phyloP scores from a whole-genome alignment of 805 yeast species.

The Lipomyces kockii region DNA sequence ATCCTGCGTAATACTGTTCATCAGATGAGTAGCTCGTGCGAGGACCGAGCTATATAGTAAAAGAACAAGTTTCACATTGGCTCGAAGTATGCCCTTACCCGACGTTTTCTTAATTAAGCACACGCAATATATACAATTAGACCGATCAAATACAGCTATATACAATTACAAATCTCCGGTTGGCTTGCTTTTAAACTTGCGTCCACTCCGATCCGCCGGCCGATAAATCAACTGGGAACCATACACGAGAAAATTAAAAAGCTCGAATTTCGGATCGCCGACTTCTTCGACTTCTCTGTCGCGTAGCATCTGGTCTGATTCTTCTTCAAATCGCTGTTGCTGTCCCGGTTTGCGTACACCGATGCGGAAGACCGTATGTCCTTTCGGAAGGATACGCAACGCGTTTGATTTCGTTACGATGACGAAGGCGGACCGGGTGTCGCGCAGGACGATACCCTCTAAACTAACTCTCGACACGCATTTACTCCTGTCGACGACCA shows the following conservation, averaged over 20 bases:
- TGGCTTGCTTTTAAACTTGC: constrained; percentile 31
- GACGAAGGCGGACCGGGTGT: constrained; percentile 20
- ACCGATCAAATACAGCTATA: neutral
- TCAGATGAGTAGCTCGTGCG: too few species aligned
- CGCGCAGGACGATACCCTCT: constrained; percentile 27
- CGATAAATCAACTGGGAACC: constrained; percentile 34
- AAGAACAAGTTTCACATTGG: too few species aligned
- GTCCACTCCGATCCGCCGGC: constrained; percentile 33
- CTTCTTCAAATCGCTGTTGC: neutral
- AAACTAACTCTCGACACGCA: constrained; percentile 30
- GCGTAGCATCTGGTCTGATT: neutral
- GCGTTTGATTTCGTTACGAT: constrained; percentile 18
- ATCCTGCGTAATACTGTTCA: too few species aligned
- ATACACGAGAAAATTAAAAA: constrained; percentile 13
- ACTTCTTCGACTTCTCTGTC: neutral
- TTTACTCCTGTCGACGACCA: constrained; percentile 14
- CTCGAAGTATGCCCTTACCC: neutral
- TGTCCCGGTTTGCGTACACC: constrained; percentile 1
- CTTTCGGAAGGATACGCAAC: constrained; percentile 28
- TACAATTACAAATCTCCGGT: constrained; percentile 7
- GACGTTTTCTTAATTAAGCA: neutral
- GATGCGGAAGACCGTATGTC: constrained; percentile 24
- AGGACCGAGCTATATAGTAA: too few species aligned
- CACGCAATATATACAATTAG: neutral
- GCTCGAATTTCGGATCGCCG: neutral